These are phyloP conservation scores for Amanita pseudoporphyria DNA, from an alignment of 768 basidiomycete genomes.

Conservation along the genomic window DNA sequence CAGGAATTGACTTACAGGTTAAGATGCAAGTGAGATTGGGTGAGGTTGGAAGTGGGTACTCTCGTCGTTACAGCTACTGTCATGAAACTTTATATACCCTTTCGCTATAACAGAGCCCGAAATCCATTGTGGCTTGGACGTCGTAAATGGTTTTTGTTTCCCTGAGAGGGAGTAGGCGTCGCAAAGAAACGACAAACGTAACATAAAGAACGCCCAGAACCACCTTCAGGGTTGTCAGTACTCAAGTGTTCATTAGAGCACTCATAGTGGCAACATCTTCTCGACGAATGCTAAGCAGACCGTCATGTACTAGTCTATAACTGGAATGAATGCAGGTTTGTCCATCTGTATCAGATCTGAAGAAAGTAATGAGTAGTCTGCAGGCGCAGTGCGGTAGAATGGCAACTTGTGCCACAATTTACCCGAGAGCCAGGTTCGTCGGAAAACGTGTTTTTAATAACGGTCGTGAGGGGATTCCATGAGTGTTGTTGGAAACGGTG, in stretches of 20 bases:
- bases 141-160: background rate
- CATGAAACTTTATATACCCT: background rate
- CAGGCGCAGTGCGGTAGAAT: no score
- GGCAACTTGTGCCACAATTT: no score
- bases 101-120: background rate
- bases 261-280: background rate
- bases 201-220: background rate
- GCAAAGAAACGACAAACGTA: no score
- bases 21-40: background rate
- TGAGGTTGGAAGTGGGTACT: background rate
- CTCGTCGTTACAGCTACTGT: background rate
- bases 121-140: background rate
- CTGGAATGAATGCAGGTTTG: background rate
- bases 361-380: no score
- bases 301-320: background rate
- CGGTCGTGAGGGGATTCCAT: no score
- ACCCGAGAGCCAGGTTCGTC: no score
- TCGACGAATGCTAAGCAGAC: background rate
- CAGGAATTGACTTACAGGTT: background rate
- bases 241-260: background rate
- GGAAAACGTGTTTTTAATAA: no score
- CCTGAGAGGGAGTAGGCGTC: background rate
- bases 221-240: background rate
- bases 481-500: no score
- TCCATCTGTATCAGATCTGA: background rate